These are phyloP conservation scores for Cadophora sp. DNA, from an alignment of 2,329 filamentous ascomycete species.

Conservation along the genomic window DNA sequence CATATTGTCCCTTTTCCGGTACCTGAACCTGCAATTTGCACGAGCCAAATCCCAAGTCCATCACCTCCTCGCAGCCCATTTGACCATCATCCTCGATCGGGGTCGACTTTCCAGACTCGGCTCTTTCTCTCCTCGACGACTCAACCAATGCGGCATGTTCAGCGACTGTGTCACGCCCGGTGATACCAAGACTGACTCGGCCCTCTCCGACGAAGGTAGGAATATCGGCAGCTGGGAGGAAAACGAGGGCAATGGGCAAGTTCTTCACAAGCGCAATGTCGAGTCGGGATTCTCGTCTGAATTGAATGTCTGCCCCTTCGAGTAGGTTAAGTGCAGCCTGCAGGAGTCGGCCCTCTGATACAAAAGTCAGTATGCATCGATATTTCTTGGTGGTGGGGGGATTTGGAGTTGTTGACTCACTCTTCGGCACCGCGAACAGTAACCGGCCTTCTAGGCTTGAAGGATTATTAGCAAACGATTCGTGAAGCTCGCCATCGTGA, in stretches of 20 bases:
- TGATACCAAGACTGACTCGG: slow-evolving; percentile 92
- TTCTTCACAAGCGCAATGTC: slow-evolving; percentile 99
- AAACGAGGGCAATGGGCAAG: slow-evolving; percentile 91
- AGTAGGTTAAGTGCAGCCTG: slow-evolving; percentile 88
- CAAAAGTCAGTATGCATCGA: slow-evolving; percentile 25
- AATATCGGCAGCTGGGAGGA: slow-evolving; percentile 96
- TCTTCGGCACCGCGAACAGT: slow-evolving; percentile 98
- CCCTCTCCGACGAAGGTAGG: slow-evolving; percentile 97
- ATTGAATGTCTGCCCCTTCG: slow-evolving; percentile 93
- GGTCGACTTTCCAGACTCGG: slow-evolving; percentile 55
- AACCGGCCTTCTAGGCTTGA: slow-evolving; percentile 87
- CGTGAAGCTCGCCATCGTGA: slow-evolving; percentile 49
- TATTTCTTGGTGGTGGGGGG: not conserved
- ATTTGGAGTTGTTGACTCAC: slow-evolving; percentile 72
- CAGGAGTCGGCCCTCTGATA: slow-evolving; percentile 87
- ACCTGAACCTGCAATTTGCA: slow-evolving; percentile 98
- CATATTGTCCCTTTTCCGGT: slow-evolving; percentile 80
- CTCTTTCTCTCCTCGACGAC: slow-evolving; percentile 54
- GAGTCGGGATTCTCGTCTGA: slow-evolving; percentile 90
- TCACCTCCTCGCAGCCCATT: slow-evolving; percentile 74
- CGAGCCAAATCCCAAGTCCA: slow-evolving; percentile 88
- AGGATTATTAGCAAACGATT: slow-evolving; percentile 47
- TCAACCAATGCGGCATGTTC: slow-evolving; percentile 79
- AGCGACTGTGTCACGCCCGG: slow-evolving; percentile 88
- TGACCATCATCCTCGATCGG: slow-evolving; percentile 50